Percentiles rank a stretch among this genome's conserved stretches.
Conservation (phyloP, 2,329 filamentous ascomycete genomes). For the Pseudogymnoascus sp. region DNA sequence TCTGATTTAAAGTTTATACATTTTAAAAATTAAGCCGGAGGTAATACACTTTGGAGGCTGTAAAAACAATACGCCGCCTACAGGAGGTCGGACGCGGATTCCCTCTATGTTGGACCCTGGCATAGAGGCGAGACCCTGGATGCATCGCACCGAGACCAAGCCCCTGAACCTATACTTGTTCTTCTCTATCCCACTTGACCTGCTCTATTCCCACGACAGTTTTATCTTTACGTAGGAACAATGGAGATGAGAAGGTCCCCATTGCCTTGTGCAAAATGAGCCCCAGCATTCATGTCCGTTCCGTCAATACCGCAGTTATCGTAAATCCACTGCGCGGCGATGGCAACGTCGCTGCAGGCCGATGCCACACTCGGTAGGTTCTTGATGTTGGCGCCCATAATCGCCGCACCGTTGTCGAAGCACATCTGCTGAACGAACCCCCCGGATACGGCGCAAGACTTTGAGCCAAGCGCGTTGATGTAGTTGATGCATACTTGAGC, state of each 20-base stretch:
- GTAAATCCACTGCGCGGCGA: not conserved
- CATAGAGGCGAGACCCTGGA: not conserved
- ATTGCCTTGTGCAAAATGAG: not conserved
- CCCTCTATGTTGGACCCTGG: not conserved
- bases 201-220: not conserved
- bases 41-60: not conserved
- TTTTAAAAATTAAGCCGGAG: not conserved
- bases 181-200: not conserved
- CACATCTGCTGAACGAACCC: not conserved
- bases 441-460: not conserved
- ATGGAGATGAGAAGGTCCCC: not conserved
- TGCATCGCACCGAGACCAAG: not conserved
- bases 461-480: not conserved
- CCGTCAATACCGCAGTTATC: not conserved
- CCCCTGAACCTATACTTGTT: not conserved
- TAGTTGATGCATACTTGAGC: not conserved
- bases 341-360: not conserved
- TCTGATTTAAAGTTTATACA: not conserved
- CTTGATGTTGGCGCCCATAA: constrained; percentile 3
- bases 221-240: not conserved
- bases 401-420: not conserved
- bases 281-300: not conserved
- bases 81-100: not conserved
- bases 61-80: not conserved
- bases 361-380: not conserved